Base-by-base conservation (phyloP, 163 green algal species). In the Scenedesmus sp. region DNA sequence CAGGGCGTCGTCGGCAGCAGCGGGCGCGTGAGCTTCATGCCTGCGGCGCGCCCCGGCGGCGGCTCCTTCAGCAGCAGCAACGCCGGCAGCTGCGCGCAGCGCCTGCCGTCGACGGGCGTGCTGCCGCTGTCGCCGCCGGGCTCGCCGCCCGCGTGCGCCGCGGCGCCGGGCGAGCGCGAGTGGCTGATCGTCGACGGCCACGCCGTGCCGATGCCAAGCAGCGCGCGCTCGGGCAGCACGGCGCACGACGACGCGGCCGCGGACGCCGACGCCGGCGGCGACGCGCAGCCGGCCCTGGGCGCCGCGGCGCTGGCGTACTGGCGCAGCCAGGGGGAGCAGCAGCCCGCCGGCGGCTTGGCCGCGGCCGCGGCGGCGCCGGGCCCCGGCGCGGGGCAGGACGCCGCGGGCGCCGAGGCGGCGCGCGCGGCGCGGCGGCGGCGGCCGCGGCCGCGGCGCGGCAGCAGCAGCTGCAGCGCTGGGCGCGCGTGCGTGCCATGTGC, bases 111-210 rank as follows among this genome's bases (percentile, higher is more conserved):
- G 39, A 20, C 20, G 2, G 7, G n/a, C 31, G 31, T 54, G 36
- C 42, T 72, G 63, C 31, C 22, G 13, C 36, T 54, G 22, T n/a
- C n/a, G n/a, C n/a, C n/a, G n/a, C n/a, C n/a, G 24, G 9, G n/a
- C 53, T 34, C 10, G 53, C 53, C 39, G 39, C 10, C 10, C 7
- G 10, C 10, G 39, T 47, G 39, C 10, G 53, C 53, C 14, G 22
- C 15, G 60, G 31, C 11, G 45, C 31, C 39, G 39, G 13, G 28
- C 29, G 53, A 26, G 22, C 50, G 44, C 7, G 71, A 71, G 14
- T 62, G 47, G 71, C 20, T 80, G 44, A 45, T 62, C 20, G 34
- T 65, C 17, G 22, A 76, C 45, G 67, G 67, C 0, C 67, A 76
- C 53, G 70, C 57, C 2, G 29, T 62, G 11, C 31, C 63, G 15